Evolutionary conservation across 495 filamentous ascomycete species (phyloP), one percentile per base, ranked within the genome.

Genomic region (Penicillium silybi): DNA sequence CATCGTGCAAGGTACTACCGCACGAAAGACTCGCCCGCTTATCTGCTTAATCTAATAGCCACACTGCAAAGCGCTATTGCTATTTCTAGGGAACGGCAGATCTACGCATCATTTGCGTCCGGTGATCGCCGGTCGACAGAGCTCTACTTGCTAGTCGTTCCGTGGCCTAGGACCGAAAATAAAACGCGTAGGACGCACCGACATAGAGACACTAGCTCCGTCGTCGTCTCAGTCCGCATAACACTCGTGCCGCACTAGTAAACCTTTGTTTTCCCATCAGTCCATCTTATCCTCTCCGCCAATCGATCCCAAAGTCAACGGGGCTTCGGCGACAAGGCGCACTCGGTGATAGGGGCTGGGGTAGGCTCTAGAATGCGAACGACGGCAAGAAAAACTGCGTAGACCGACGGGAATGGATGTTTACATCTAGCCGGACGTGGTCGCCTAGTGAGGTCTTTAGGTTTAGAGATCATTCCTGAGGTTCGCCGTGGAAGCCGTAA

Each of bases 381-480:
- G 46, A 20, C 35, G 22, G 46, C 22, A 27, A 11, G 44, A 48
- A 26, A 48, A 26, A 27, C 18, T 48, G 46, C 9, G 35, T 40
- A 41, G 35, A 35, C 41, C 35, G 46, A 48, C 22, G 46, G 9
- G 16, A 27, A 48, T 39, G 46, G 46, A 41, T 40, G 35, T 48
- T 48, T 27, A 20, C 37, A 48, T 15, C 5, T 11, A 5, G 23
- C 9, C 34, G 10, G 22, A 48, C 15, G 16, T 38, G 29, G 19
- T 38, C 32, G 7, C 48, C 48, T 27, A 16, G 38, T 5, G 29
- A 48, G 46, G 7, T n/a, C 22, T 48, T 48, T 18, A 18, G 35
- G 20, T 49, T 49, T n/a, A 41, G 37, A 41, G 25, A 37, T 42
- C 23, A 13, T 50, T 37, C 46, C 40, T 41, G 9, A 23, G 15